phyloP scores from a whole-genome alignment of 2,329 filamentous ascomycete species.

The Diaporthe citri region DNA sequence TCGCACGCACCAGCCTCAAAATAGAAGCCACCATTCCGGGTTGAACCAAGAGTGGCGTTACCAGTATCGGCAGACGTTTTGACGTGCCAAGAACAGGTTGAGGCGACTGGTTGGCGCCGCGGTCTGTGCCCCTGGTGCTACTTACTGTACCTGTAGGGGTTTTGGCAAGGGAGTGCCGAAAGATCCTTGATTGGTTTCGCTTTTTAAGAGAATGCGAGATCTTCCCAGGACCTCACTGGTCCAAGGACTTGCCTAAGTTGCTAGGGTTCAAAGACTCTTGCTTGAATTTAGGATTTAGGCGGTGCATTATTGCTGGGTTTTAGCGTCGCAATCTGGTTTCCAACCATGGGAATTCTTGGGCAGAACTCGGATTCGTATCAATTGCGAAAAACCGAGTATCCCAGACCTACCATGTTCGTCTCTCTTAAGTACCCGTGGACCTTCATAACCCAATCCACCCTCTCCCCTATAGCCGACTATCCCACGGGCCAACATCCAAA shows the following conservation, averaged over 20 bases:
- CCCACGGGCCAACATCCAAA: too few relatives aligned
- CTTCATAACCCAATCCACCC: neutral
- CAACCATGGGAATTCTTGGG: neutral
- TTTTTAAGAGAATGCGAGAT: neutral
- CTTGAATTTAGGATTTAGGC: neutral
- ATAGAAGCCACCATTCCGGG: slow-evolving; percentile 60
- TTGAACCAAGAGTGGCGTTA: slow-evolving; percentile 78
- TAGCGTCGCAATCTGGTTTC: neutral
- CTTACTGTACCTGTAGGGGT: neutral
- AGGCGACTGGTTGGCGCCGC: neutral
- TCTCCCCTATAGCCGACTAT: neutral
- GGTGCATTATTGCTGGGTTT: slow-evolving; percentile 2
- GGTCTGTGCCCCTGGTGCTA: neutral
- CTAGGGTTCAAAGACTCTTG: neutral
- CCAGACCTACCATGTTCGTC: neutral
- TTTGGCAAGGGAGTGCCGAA: neutral
- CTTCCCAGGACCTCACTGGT: neutral
- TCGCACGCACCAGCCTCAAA: slow-evolving; percentile 39
- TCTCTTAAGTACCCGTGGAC: neutral
- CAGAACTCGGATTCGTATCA: slow-evolving; percentile 5
- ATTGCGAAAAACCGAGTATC: slow-evolving; percentile 1
- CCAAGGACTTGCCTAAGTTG: neutral
- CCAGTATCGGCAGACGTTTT: slow-evolving; percentile 55
- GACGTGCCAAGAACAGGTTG: neutral
- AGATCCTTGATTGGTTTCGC: neutral